These are phyloP conservation scores for Naganishia sp. DNA, from an alignment of 1,284 basidiomycete genomes.

Conservation along the genomic window DNA sequence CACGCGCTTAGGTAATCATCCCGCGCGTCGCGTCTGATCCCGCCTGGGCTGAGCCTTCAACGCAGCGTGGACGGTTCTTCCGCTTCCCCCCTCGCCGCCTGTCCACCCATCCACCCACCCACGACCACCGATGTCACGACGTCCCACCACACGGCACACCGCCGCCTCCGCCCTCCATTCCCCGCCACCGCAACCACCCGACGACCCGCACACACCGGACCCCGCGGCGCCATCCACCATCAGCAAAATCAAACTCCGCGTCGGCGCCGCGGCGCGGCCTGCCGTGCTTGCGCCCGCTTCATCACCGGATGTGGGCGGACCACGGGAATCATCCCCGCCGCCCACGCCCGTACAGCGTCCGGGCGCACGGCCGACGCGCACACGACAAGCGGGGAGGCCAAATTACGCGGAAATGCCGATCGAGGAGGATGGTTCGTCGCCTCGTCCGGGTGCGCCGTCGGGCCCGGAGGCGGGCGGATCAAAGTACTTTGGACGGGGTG, in stretches of 20 bases:
- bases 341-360: neutral
- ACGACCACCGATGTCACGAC: slow-evolving; percentile 1
- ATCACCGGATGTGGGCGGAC: neutral
- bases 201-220: neutral
- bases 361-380: slow-evolving; percentile 4
- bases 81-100: no score
- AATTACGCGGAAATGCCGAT: slow-evolving; percentile 10
- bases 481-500: slow-evolving; percentile 21
- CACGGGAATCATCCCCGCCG: neutral
- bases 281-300: slow-evolving; percentile 4
- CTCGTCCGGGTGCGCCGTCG: neutral
- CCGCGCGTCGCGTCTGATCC: no score
- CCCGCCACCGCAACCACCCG: neutral
- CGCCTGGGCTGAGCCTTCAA: no score
- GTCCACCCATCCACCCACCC: neutral
- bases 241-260: slow-evolving; percentile 12
- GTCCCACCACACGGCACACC: neutral
- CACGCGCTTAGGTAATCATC: no score
- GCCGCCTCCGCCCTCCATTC: neutral
- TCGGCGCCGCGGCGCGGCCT: neutral
- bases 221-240: neutral
- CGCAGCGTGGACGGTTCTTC: no score
- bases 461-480: neutral
- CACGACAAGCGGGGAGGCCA: neutral
- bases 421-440: neutral